Evolutionary conservation across 2,329 filamentous ascomycete genomes (phyloP), one percentile per base, ranked within the genome.

Genomic region (Scortechinia acanthostroma): DNA sequence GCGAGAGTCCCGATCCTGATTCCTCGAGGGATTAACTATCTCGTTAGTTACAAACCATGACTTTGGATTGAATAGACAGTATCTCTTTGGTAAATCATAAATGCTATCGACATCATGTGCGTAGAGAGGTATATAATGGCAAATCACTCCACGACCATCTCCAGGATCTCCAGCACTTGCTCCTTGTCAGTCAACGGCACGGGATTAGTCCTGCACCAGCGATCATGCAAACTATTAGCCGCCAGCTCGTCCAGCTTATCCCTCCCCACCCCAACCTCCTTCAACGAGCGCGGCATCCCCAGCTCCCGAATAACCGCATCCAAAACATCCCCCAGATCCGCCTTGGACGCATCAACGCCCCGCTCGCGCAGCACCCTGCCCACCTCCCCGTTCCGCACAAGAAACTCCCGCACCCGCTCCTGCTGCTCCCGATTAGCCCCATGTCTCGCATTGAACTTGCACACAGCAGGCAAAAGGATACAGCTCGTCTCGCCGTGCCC

Each of bases 401-500:
- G 55, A 4, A 68, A 59, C 3, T 65, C 53, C 4, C 57, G 54
- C 2, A 71, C 58, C 2, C 57, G 57, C 6, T 55, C 52, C 55
- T 76, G 74, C 16, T 65, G 58, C 5, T 64, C 61, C 2, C 52
- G 45, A 30, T 58, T 58, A 48, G 63, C 63, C 4, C 66, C 65
- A 43, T 65, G 56, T 25, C 53, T 56, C 2, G 62, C 60, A 47
- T 81, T 83, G 53, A 66, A 81, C 53, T 71, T 74, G 53, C 73
- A 73, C 4, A 82, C 75, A 1, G 71, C 67, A 0, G 77, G 76
- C 25, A 73, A 62, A 46, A 77, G 61, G 42, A 74, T 70, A 53
- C 70, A 82, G 51, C 71, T 77, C 21, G 76, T 82, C 56, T 79
- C 76, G 10, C 77, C 77, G 52, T 83, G 77, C 0, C 73, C 70